Percentiles rank a stretch among this genome's conserved stretches.
Evolutionary conservation across 352 stramenopile genomes (phyloP).

Genomic region (Phytophthora cryptogea): DNA sequence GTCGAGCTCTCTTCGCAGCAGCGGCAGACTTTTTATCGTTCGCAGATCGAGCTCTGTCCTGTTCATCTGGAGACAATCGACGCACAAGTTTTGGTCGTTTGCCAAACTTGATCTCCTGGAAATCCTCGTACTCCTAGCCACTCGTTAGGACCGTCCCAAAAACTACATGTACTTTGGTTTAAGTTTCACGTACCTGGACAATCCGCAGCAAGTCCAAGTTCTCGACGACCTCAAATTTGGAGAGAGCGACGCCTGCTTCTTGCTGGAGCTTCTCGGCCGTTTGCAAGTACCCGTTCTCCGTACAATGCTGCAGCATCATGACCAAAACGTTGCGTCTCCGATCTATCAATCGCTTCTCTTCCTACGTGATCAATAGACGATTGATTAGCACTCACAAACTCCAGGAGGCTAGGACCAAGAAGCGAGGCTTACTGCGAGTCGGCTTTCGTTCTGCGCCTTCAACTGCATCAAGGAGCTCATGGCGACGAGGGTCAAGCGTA

Average conservation of each 20-base stretch:
- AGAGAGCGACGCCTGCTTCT: conserved; percentile 81
- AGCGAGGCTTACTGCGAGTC: conserved; percentile 51
- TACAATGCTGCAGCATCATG: conserved; percentile 85
- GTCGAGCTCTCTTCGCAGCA: conserved; percentile 59
- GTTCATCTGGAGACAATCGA: conserved; percentile 62
- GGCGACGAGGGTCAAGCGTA: not conserved
- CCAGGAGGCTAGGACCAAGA: not conserved
- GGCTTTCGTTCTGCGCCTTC: conserved; percentile 83
- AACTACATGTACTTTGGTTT: not conserved
- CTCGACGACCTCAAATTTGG: conserved; percentile 92
- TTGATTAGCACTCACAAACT: not conserved
- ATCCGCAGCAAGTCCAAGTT: conserved; percentile 92
- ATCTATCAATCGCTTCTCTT: conserved; percentile 89
- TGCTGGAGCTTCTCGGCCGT: conserved; percentile 88
- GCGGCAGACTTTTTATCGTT: conserved; percentile 63
- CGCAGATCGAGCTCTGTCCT: conserved; percentile 49
- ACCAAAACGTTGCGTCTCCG: conserved; percentile 86
- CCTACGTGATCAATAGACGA: conserved; percentile 34
- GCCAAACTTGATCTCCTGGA: conserved; percentile 92
- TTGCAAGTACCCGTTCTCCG: conserved; percentile 85
- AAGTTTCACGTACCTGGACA: conserved; percentile 54
- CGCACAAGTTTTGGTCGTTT: conserved; percentile 88
- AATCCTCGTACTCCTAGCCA: conserved; percentile 91
- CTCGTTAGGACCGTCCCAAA: conserved; percentile 1
- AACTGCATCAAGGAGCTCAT: conserved; percentile 87